Percentiles rank a stretch among this genome's conserved stretches.
Evolutionary conservation across 2,329 filamentous ascomycete species (phyloP).

Genomic region (Trichoderma simmonsii): DNA sequence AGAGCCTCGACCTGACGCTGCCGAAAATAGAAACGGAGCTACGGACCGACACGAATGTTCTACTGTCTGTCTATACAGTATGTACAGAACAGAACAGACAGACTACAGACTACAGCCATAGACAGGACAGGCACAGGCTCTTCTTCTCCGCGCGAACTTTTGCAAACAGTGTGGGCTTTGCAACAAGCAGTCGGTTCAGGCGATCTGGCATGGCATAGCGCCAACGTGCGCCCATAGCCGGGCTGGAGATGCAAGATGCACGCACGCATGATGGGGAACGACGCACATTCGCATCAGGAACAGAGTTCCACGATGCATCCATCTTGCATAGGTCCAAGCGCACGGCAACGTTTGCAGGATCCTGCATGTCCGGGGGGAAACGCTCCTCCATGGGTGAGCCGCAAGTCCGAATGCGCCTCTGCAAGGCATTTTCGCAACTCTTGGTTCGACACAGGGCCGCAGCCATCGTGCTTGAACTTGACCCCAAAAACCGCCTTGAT

Average conservation of each 20-base stretch:
- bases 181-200: background rate
- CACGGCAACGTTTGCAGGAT: slow-evolving; percentile 6
- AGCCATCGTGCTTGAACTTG: background rate
- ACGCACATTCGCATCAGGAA: slow-evolving; percentile 17
- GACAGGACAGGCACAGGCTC: background rate
- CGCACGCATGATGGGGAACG: slow-evolving; percentile 16
- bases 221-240: slow-evolving; percentile 15
- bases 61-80: background rate
- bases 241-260: slow-evolving; percentile 17
- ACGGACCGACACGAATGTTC: background rate
- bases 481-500: background rate
- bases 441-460: background rate
- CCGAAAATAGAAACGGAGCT: slow-evolving; percentile 11
- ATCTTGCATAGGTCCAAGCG: slow-evolving; percentile 14
- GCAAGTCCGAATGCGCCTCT: slow-evolving; percentile 1
- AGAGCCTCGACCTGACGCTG: background rate
- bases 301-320: slow-evolving; percentile 13
- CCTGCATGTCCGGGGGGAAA: slow-evolving; percentile 4
- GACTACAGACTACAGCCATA: background rate
- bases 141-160: background rate
- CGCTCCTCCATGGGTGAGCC: slow-evolving; percentile 5
- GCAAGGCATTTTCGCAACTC: slow-evolving; percentile 4
- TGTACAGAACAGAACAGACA: no score
- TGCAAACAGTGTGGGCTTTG: background rate
- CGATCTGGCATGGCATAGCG: slow-evolving; percentile 19